These are phyloP conservation scores for Podila minutissima DNA, from an alignment of 192 early-diverging fungal genomes.

Conservation along the genomic window DNA sequence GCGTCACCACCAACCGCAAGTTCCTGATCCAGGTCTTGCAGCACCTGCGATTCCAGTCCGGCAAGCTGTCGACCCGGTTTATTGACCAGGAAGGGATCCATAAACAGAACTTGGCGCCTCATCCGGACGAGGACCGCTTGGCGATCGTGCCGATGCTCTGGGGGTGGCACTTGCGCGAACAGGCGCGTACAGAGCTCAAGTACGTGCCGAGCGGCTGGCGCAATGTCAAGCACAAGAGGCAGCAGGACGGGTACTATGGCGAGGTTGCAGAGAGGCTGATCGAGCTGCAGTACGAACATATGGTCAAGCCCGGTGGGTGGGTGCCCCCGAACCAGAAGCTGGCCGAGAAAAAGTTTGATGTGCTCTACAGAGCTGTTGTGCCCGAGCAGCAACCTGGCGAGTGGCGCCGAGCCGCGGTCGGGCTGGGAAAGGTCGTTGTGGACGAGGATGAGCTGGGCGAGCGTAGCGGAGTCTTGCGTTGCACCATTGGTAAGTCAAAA, in stretches of 20 bases:
- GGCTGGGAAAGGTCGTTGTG: slow-evolving; percentile 43
- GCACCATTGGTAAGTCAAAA: slow-evolving; percentile 53
- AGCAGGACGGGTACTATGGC: slow-evolving; percentile 42
- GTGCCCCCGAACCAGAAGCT: slow-evolving; percentile 47
- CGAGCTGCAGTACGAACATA: slow-evolving; percentile 59
- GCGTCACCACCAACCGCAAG: slow-evolving; percentile 67
- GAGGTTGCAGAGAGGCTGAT: slow-evolving; percentile 43
- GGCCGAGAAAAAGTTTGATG: slow-evolving; percentile 52
- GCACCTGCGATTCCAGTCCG: slow-evolving; percentile 57
- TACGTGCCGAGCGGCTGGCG: slow-evolving; percentile 61
- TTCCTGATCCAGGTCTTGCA: slow-evolving; percentile 62
- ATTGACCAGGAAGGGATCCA: slow-evolving; percentile 51
- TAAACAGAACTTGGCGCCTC: slow-evolving; percentile 24
- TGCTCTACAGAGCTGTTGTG: slow-evolving; percentile 32
- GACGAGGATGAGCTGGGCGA: slow-evolving; percentile 54
- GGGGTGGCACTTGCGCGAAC: slow-evolving; percentile 59
- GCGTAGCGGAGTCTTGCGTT: slow-evolving; percentile 52
- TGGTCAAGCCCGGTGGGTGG: slow-evolving; percentile 40
- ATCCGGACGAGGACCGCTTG: slow-evolving; percentile 43
- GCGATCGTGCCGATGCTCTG: slow-evolving; percentile 58
- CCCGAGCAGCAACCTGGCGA: slow-evolving; percentile 30
- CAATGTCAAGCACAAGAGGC: slow-evolving; percentile 58
- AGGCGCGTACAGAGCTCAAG: slow-evolving; percentile 52
- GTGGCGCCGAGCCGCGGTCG: slow-evolving; percentile 41
- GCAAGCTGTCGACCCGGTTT: slow-evolving; percentile 60